phyloP scores from a whole-genome alignment of 2,329 filamentous ascomycete genomes.

The Exophiala sideris region DNA sequence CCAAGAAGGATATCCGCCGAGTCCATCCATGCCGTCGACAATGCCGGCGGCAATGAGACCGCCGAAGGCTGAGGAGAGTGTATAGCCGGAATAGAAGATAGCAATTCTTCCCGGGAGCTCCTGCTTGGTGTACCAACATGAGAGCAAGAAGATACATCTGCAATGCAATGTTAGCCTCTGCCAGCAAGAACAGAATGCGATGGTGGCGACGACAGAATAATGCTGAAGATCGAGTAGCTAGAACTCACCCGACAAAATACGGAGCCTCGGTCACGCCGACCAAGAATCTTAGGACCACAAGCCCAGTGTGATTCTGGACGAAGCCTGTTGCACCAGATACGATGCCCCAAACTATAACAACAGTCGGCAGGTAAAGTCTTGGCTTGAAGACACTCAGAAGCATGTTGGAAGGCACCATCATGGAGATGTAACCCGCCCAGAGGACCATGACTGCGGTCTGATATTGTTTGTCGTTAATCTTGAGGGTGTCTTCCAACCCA shows the following conservation, averaged over 20 bases:
- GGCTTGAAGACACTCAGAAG: slow-evolving; percentile 37
- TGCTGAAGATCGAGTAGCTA: too few relatives aligned
- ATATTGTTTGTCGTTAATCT: slow-evolving; percentile 31
- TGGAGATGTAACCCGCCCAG: slow-evolving; percentile 29
- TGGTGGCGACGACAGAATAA: too few relatives aligned
- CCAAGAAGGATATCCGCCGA: slow-evolving; percentile 55
- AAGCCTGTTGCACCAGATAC: slow-evolving; percentile 35
- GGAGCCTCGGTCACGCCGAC: slow-evolving; percentile 37
- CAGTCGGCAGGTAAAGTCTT: slow-evolving; percentile 42
- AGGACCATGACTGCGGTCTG: slow-evolving; percentile 33
- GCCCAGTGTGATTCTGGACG: slow-evolving; percentile 39
- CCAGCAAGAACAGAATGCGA: neutral
- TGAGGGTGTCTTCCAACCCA: slow-evolving; percentile 31
- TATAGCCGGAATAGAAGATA: slow-evolving; percentile 56
- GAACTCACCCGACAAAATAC: slow-evolving; percentile 38
- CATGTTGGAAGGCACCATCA: slow-evolving; percentile 28
- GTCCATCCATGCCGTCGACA: slow-evolving; percentile 56
- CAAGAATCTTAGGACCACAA: slow-evolving; percentile 42
- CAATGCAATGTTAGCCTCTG: neutral
- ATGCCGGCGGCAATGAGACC: slow-evolving; percentile 58
- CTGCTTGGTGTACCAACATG: slow-evolving; percentile 53
- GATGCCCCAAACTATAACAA: slow-evolving; percentile 36
- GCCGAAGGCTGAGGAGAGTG: slow-evolving; percentile 59
- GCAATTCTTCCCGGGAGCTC: slow-evolving; percentile 57
- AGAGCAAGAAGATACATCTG: slow-evolving; percentile 2